Evolutionary conservation across 2,329 filamentous ascomycete genomes (phyloP).

Genomic region (Diaporthe sp.): DNA sequence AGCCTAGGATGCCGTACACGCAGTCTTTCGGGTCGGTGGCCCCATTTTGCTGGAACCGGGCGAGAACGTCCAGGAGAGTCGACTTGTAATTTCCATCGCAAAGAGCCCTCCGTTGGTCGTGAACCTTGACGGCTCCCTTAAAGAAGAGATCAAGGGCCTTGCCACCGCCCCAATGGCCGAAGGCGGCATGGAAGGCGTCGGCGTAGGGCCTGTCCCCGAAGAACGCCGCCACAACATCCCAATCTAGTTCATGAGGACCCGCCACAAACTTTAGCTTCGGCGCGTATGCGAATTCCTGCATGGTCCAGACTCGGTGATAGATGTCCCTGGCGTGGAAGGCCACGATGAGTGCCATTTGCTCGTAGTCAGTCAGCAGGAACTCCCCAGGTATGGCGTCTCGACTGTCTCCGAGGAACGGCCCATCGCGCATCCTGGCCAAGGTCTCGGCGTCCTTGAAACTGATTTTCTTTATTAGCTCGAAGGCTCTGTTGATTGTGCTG

Average conservation of each 20-base stretch:
- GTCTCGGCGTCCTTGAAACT: conserved; percentile 3
- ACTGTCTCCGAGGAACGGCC: too few relatives aligned
- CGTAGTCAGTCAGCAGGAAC: background rate
- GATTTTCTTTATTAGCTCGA: conserved; percentile 17
- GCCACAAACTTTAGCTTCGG: conserved; percentile 31
- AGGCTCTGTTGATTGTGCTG: background rate
- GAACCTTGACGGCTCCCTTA: background rate
- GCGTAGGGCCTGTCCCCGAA: conserved; percentile 29
- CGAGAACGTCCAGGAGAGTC: conserved; percentile 39
- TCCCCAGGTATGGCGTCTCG: background rate
- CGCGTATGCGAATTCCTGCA: conserved; percentile 40
- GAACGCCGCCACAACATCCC: conserved; percentile 36
- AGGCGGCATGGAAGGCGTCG: conserved; percentile 35
- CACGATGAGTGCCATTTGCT: background rate
- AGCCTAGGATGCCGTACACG: conserved; percentile 39
- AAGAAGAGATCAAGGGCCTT: conserved; percentile 2
- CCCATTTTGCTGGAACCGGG: conserved; percentile 33
- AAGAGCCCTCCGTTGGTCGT: conserved; percentile 35
- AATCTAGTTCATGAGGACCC: conserved; percentile 26
- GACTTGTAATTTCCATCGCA: conserved; percentile 7
- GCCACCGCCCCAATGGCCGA: background rate
- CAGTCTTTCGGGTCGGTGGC: conserved; percentile 40
- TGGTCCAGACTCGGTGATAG: conserved; percentile 40
- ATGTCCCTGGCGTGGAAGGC: background rate
- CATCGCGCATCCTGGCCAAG: conserved; percentile 7